A percentile compares a stretch with the other conserved stretches of the same genome.
These are phyloP conservation scores for Collybia sordida DNA, from an alignment of 768 basidiomycete genomes.

Conservation along the genomic window DNA sequence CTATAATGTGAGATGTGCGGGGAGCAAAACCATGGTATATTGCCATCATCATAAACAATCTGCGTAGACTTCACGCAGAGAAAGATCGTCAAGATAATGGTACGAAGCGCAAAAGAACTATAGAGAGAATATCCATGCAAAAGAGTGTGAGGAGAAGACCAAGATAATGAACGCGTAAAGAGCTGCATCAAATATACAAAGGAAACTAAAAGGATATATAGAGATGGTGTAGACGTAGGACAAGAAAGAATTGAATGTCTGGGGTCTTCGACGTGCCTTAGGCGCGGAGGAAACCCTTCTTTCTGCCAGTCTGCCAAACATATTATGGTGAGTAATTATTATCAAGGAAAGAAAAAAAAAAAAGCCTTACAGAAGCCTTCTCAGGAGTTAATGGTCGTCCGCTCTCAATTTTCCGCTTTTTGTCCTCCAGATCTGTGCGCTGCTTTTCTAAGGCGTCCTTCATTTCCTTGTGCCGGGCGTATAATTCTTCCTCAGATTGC, in stretches of 20 bases:
- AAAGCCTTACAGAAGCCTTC: constrained; percentile 72
- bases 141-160: constrained; percentile 53
- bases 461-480: constrained; percentile 99
- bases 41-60: constrained; percentile 43
- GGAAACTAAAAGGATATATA: constrained; percentile 28
- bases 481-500: constrained; percentile 98
- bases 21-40: constrained; percentile 42
- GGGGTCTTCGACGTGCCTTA: constrained; percentile 30
- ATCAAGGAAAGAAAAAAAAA: constrained; percentile 6
- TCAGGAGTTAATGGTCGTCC: constrained; percentile 95
- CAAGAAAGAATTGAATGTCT: constrained; percentile 27
- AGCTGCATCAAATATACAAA: constrained; percentile 40
- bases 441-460: constrained; percentile 99
- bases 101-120: constrained; percentile 51
- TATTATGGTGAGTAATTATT: constrained; percentile 14
- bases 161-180: constrained; percentile 44
- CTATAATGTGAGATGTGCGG: too few species aligned
- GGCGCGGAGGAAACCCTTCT: constrained; percentile 76
- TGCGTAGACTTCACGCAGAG: constrained; percentile 1
- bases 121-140: constrained; percentile 56
- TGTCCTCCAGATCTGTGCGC: constrained; percentile 92
- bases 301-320: constrained; percentile 51
- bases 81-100: constrained; percentile 32
- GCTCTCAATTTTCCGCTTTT: constrained; percentile 94
- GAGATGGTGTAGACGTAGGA: constrained; percentile 2